These are phyloP conservation scores for Camptophora hylomeconis DNA, from an alignment of 2,329 filamentous ascomycete genomes.

Conservation along the genomic window DNA sequence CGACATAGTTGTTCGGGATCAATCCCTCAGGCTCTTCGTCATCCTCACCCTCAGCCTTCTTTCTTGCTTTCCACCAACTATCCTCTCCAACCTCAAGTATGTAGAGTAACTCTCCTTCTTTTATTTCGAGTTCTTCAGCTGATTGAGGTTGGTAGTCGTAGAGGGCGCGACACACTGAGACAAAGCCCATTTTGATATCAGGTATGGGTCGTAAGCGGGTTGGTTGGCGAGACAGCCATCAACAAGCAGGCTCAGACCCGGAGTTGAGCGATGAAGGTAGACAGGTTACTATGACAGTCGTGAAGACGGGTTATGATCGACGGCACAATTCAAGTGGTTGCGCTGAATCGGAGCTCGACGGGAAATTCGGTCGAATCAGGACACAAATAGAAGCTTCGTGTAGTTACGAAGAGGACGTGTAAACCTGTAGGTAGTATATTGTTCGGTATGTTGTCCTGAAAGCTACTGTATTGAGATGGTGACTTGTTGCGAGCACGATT, in stretches of 20 bases:
- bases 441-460: too few relatives aligned
- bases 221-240: conserved; percentile 1
- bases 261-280: background rate
- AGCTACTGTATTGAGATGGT: too few relatives aligned
- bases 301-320: too few relatives aligned
- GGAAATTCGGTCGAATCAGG: too few relatives aligned
- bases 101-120: conserved; percentile 79
- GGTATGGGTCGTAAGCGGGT: too few relatives aligned
- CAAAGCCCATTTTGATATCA: conserved; percentile 69
- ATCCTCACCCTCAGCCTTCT: conserved; percentile 71
- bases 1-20: conserved; percentile 88
- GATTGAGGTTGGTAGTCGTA: conserved; percentile 88
- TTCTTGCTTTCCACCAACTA: conserved; percentile 90
- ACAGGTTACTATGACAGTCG: too few relatives aligned
- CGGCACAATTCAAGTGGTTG: too few relatives aligned
- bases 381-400: too few relatives aligned
- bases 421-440: too few relatives aligned
- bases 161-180: conserved; percentile 78
- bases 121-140: conserved; percentile 71
- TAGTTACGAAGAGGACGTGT: too few relatives aligned
- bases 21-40: conserved; percentile 84
- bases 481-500: too few relatives aligned
- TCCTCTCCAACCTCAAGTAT: conserved; percentile 68
- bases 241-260: background rate
- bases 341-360: too few relatives aligned